Conservation (phyloP, 129 eudicot genomes). For the Flaveria robusta region DNA sequence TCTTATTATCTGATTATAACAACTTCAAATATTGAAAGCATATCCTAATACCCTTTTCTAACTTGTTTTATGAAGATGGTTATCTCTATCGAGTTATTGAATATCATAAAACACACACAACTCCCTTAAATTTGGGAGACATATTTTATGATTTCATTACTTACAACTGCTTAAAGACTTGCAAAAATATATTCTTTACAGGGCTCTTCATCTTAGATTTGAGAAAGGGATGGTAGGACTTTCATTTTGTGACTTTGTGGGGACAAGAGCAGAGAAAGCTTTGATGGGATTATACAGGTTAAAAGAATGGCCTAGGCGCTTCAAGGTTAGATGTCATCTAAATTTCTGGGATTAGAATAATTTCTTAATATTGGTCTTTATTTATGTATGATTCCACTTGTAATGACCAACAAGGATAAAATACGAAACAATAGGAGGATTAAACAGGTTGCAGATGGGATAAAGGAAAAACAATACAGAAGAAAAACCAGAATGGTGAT, state of each 20-base stretch:
- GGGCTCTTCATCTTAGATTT: slow-evolving; percentile 99
- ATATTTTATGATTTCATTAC: slow-evolving; percentile 4
- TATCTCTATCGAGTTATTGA: background rate
- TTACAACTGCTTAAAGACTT: background rate
- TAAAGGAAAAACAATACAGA: background rate
- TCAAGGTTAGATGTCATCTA: slow-evolving; percentile 46
- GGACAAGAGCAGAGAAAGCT: slow-evolving; percentile 86
- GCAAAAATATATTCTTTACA: slow-evolving; percentile 32
- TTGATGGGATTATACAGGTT: slow-evolving; percentile 81
- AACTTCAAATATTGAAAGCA: background rate
- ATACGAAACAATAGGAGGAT: background rate
- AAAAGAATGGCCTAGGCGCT: slow-evolving; percentile 99
- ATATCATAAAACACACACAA: background rate
- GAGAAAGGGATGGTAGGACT: slow-evolving; percentile 99
- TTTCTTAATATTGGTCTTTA: background rate
- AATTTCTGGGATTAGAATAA: slow-evolving; percentile 5
- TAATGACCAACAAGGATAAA: background rate
- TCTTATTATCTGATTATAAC: slow-evolving; percentile 5
- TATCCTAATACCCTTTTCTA: background rate
- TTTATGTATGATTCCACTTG: slow-evolving; percentile 20
- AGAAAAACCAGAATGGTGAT: background rate
- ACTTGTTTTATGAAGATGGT: background rate
- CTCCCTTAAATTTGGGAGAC: background rate
- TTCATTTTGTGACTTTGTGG: slow-evolving; percentile 97
- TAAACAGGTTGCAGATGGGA: background rate